A percentile compares a stretch with the other conserved stretches of the same genome.
phyloP scores from a whole-genome alignment of 176 grass and related monocot genomes.

The Hordeum vulgare region DNA sequence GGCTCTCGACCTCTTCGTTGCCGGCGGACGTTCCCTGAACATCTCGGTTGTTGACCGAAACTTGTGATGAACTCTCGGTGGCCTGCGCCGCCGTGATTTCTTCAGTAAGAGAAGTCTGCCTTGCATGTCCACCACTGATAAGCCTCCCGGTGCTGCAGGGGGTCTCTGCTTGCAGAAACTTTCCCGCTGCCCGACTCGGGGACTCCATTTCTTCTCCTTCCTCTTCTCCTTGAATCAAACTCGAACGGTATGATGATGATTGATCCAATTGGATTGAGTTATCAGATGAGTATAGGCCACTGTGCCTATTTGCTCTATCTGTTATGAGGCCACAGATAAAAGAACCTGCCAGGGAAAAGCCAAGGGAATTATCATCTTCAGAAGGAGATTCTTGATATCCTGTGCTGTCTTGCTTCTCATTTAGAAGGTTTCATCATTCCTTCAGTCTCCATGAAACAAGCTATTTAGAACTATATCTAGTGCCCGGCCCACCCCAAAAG shows the following conservation, averaged over 20 bases:
- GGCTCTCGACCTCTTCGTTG: slow-evolving; percentile 32
- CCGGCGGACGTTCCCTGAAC: neutral
- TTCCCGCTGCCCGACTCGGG: neutral
- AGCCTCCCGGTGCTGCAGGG: slow-evolving; percentile 15
- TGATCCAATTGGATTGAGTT: slow-evolving; percentile 18
- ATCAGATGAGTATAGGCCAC: neutral
- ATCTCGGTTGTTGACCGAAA: slow-evolving; percentile 2
- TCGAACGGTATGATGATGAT: slow-evolving; percentile 26
- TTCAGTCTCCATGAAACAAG: slow-evolving; percentile 29
- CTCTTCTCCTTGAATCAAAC: slow-evolving; percentile 35
- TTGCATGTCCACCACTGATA: neutral
- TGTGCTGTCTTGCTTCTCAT: slow-evolving; percentile 57
- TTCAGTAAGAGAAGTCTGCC: slow-evolving; percentile 10
- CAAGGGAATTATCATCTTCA: slow-evolving; percentile 57
- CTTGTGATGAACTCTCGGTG: neutral
- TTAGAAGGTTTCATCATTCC: slow-evolving; percentile 31
- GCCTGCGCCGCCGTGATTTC: slow-evolving; percentile 16
- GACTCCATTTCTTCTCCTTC: slow-evolving; percentile 37
- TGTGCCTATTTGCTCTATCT: slow-evolving; percentile 24
- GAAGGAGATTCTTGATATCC: slow-evolving; percentile 54
- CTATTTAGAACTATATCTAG: slow-evolving; percentile 22
- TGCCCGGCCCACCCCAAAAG: neutral
- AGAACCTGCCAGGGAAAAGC: slow-evolving; percentile 50
- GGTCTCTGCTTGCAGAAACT: slow-evolving; percentile 12
- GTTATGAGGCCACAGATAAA: slow-evolving; percentile 51